Evolutionary conservation across 257 asterid species (phyloP), one percentile per base, ranked within the genome.

Genomic region (Coffea eugenioides): DNA sequence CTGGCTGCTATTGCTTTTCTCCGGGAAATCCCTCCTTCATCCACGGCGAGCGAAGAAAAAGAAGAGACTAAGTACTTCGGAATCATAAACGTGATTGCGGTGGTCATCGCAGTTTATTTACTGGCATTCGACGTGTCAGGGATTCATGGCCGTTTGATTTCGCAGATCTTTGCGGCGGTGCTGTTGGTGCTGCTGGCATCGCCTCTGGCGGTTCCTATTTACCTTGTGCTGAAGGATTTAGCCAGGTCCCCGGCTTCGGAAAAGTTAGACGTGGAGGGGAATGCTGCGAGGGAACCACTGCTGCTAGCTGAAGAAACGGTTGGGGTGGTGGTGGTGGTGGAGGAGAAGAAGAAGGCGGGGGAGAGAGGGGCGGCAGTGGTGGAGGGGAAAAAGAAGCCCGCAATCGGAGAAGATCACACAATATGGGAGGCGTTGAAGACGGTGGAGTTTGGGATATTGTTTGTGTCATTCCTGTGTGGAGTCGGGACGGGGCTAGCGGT

Each of bases 401-500:
- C 86, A 25, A 75, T 95, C 48, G 99, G 98, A 23, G 98, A 93
- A 79, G 98, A 95, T 80, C 99, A 95, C 79, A 93, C 96, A 20
- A 85, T 93, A 52, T 0, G 83, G 0, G 96, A 95, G 88, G 97
- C 94, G 21, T 16, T 93, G 72, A 86, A 43, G 36, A 88, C 89
- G 27, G 49, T 91, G 2, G 98, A 95, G 43, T 95, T 95, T 62
- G 93, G 99, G 98, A 90, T 95, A 64, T 71, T 96, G 83, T 96
- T 96, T 81, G 80, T 71, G 21, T 92, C 98, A 62, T 95, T 95
- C 82, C 76, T 95, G 15, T 93, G 99, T 65, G 99, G 99, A 56
- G 98, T 95, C 2, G 99, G 99, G 73, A 96, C 99, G 46, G 98
- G 98, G 65, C 84, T 96, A 0, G 93, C 99, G 0, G 99, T 94